A percentile compares a stretch with the other conserved stretches of the same genome.
Conservation (phyloP, 2,329 filamentous ascomycete species). For the Myriosclerotinia duriaeana region DNA sequence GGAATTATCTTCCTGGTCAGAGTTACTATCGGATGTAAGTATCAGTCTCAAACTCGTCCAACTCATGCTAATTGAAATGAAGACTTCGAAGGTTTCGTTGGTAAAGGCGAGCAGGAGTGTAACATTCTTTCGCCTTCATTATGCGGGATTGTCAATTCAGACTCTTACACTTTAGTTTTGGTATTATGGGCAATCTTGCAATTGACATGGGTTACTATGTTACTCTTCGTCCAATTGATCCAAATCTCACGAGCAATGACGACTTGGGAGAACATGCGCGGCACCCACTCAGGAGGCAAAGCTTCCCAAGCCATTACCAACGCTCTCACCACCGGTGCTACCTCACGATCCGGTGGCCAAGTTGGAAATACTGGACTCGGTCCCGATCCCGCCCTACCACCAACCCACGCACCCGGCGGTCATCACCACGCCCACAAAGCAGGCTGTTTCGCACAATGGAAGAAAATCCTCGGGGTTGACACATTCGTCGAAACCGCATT, state of each 20-base stretch:
- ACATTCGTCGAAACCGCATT: conserved; percentile 90
- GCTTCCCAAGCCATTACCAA: conserved; percentile 62
- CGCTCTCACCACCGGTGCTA: conserved; percentile 71
- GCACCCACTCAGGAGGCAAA: conserved; percentile 58
- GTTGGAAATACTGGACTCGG: conserved; percentile 66
- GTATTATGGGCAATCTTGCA: conserved; percentile 79
- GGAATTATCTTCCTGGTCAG: conserved; percentile 73
- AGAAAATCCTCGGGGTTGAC: conserved; percentile 82
- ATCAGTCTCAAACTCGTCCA: neutral
- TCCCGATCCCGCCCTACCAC: conserved; percentile 55
- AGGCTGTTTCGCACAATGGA: conserved; percentile 76
- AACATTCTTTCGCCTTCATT: conserved; percentile 72
- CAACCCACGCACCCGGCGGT: conserved; percentile 43
- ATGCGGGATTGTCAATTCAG: conserved; percentile 75
- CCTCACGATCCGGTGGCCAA: conserved; percentile 65
- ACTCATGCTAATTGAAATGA: conserved; percentile 35
- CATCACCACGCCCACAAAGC: conserved; percentile 51
- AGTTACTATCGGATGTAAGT: conserved; percentile 70
- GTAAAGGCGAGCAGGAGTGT: conserved; percentile 59
- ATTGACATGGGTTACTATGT: conserved; percentile 95
- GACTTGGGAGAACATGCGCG: conserved; percentile 94
- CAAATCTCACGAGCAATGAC: conserved; percentile 92
- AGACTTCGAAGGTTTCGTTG: conserved; percentile 64
- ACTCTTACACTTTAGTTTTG: conserved; percentile 80
- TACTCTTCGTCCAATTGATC: conserved; percentile 87